Evolutionary conservation across 2,329 filamentous ascomycete species (phyloP), one percentile per base, ranked within the genome.

Genomic region (Sarocladium kiliense): DNA sequence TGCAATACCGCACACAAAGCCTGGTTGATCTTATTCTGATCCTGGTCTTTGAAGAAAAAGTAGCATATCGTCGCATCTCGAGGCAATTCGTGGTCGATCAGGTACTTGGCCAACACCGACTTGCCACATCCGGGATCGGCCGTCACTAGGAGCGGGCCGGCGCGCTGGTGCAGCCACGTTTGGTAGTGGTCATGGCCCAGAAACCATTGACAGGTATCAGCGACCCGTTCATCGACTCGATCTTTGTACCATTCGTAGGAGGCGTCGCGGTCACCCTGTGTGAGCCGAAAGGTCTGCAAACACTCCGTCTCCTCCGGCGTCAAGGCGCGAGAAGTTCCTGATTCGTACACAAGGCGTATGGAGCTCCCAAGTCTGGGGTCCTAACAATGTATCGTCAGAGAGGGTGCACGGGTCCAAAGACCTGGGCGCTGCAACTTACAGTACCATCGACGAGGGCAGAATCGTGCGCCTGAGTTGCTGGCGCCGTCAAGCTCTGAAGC

Each of bases 21-120:
- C 36, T 26, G 58, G 12, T 57, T 58, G 3, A 59, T 27, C 10
- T 49, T 65, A 16, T 57, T 69, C 41, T 74, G 70, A 19, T 72
- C 66, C 3, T 66, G 61, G 25, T 74, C 71, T 34, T 74, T 74
- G 64, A 76, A 76, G 59, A 74, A 74, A 61, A 72, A 75, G 53
- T 72, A 74, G 47, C 67, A 71, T 14, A 61, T 61, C 2, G 59
- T 66, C 37, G 59, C 58, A 2, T 55, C 54, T 12, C 39, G 41
- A 3, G 51, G 51, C 2, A 71, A 55, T 0, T 65, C 47, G 1
- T 62, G 25, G 25, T 73, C 67, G 1, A 68, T 57, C 4, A 74
- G 54, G 44, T 65, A 65, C 56, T 56, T 68, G 18, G 69, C 60
- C 9, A 74, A 56, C 6, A 73, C 70, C 0, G 72, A 72, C 57